Evolutionary conservation across 148 eudicot genomes (phyloP).

Genomic region (Persicaria maculosa): DNA sequence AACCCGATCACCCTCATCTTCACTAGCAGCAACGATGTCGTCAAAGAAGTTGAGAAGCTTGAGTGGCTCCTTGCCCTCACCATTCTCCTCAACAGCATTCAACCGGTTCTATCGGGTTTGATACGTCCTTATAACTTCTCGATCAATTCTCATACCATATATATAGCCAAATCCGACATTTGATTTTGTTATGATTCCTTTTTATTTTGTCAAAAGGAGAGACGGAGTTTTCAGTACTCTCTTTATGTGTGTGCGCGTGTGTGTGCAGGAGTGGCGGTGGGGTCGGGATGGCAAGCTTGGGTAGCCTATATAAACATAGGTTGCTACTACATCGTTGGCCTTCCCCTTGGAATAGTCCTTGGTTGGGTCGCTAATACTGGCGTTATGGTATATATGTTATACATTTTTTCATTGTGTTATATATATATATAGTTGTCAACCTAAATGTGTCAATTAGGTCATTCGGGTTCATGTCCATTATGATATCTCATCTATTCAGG

Average conservation of each 20-base stretch:
- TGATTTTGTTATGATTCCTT: not conserved
- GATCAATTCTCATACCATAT: too few relatives aligned
- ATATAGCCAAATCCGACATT: not conserved
- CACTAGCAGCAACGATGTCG: conserved; percentile 24
- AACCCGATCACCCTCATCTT: conserved; percentile 24
- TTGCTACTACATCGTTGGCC: conserved; percentile 38
- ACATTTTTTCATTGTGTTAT: not conserved
- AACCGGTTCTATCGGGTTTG: conserved; percentile 38
- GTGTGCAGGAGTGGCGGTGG: conserved; percentile 38
- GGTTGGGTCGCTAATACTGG: conserved; percentile 38
- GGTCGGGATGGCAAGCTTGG: conserved; percentile 44
- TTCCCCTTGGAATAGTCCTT: conserved; percentile 35
- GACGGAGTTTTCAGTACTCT: not conserved
- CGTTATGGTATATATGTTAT: conserved; percentile 29
- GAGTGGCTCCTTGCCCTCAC: conserved; percentile 35
- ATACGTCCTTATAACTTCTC: not conserved
- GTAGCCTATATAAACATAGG: conserved; percentile 43
- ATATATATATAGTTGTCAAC: not conserved
- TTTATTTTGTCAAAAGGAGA: not conserved
- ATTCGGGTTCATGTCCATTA: too few relatives aligned
- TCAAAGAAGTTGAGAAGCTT: conserved; percentile 28
- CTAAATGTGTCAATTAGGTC: not conserved
- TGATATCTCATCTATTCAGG: too few relatives aligned
- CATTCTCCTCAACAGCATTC: conserved; percentile 41
- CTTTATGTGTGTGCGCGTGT: not conserved